These are phyloP conservation scores for Sporisorium iseilematis-ciliati DNA, from an alignment of 1,284 basidiomycete genomes.

Conservation along the genomic window DNA sequence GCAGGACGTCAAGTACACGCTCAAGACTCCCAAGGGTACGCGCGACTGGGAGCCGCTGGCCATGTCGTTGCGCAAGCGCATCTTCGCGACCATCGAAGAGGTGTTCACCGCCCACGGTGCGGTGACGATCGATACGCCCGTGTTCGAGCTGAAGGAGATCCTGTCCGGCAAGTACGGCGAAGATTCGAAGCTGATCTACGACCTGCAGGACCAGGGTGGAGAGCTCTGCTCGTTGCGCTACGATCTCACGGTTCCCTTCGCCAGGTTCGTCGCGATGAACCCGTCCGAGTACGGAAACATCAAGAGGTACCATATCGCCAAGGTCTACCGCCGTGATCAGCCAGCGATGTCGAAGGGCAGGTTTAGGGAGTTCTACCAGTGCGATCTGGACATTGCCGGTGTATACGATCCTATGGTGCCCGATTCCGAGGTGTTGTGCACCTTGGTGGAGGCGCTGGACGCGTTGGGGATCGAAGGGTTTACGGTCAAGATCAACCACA, in stretches of 20 bases:
- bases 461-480: slow-evolving; percentile 87
- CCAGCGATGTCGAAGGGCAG: slow-evolving; percentile 98
- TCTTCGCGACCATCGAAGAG: slow-evolving; percentile 88
- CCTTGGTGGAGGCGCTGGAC: slow-evolving; percentile 84
- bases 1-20: slow-evolving; percentile 61
- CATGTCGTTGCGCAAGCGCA: slow-evolving; percentile 89
- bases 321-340: slow-evolving; percentile 95
- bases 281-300: slow-evolving; percentile 77
- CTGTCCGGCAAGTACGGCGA: slow-evolving; percentile 87
- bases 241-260: slow-evolving; percentile 94
- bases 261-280: slow-evolving; percentile 94
- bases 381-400: slow-evolving; percentile 97
- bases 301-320: slow-evolving; percentile 97
- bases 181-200: slow-evolving; percentile 97
- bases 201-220: slow-evolving; percentile 97
- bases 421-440: slow-evolving; percentile 88
- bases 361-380: slow-evolving; percentile 99
- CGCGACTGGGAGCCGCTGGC: slow-evolving; percentile 95
- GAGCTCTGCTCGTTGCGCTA: slow-evolving; percentile 95
- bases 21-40: slow-evolving; percentile 80
- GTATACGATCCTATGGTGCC: slow-evolving; percentile 91
- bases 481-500: slow-evolving; percentile 92
- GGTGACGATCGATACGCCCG: slow-evolving; percentile 93
- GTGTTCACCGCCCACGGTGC: slow-evolving; percentile 91
- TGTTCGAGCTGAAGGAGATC: slow-evolving; percentile 97